phyloP scores from a whole-genome alignment of 371 early-diverging fungal species.

The Parasitella parasitica region DNA sequence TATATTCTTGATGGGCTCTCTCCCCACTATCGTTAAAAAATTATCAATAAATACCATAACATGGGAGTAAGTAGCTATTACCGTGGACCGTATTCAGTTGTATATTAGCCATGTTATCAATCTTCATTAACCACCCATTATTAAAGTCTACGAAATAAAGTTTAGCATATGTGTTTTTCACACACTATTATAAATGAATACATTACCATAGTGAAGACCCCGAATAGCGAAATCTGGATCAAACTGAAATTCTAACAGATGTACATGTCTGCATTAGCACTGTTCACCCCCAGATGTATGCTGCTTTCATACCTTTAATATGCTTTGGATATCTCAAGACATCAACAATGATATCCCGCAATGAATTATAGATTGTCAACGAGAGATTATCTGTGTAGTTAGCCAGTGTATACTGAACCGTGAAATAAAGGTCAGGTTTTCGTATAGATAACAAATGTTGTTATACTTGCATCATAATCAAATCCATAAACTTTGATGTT shows the following conservation, averaged over 20 bases:
- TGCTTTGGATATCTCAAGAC: constrained; percentile 55
- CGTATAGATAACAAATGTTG: background rate
- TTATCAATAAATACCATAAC: background rate
- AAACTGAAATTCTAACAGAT: constrained; percentile 40
- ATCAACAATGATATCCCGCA: constrained; percentile 56
- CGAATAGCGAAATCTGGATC: constrained; percentile 66
- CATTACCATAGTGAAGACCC: constrained; percentile 59
- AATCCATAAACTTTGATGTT: constrained; percentile 50
- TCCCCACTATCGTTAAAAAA: constrained; percentile 30
- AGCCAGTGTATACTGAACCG: constrained; percentile 70
- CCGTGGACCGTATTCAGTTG: constrained; percentile 63
- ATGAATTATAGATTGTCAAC: constrained; percentile 56
- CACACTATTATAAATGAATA: background rate
- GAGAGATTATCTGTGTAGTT: constrained; percentile 59
- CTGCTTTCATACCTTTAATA: constrained; percentile 29
- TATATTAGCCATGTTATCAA: constrained; percentile 65
- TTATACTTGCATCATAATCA: constrained; percentile 47
- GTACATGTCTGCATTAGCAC: background rate
- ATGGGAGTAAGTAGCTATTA: constrained; percentile 3
- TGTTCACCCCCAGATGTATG: background rate
- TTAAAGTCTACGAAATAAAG: constrained; percentile 38
- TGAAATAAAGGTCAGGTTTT: no score
- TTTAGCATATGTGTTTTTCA: background rate
- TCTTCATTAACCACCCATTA: constrained; percentile 69
- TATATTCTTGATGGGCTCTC: constrained; percentile 52